Evolutionary conservation across 192 early-diverging fungal species (phyloP).

Genomic region (Coemansia sp.): DNA sequence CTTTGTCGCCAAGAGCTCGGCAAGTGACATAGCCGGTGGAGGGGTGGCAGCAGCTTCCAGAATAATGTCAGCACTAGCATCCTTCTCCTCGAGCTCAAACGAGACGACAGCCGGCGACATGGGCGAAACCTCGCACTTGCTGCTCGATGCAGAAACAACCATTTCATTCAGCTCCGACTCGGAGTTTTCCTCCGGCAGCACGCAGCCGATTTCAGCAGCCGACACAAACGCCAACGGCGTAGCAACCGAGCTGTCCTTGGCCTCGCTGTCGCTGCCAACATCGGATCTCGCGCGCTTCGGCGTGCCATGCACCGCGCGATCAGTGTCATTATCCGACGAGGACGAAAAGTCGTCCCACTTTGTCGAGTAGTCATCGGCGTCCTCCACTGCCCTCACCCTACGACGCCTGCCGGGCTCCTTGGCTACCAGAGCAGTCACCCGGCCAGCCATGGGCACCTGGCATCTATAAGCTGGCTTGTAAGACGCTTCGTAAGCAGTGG

Average conservation of each 20-base stretch:
- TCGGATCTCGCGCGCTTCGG: constrained; percentile 46
- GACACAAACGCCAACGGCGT: constrained; percentile 28
- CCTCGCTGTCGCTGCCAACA: constrained; percentile 32
- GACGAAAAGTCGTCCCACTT: constrained; percentile 13
- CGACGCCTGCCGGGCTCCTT: background rate
- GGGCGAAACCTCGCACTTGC: background rate
- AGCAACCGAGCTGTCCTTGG: constrained; percentile 14
- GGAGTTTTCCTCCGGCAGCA: background rate
- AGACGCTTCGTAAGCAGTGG: background rate
- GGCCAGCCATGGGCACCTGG: background rate
- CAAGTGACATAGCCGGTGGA: background rate
- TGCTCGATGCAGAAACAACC: background rate
- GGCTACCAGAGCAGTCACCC: background rate
- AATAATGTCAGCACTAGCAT: background rate
- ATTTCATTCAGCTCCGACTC: background rate
- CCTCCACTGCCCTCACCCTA: background rate
- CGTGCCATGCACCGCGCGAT: constrained; percentile 9
- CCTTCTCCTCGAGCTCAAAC: background rate
- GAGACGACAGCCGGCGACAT: background rate
- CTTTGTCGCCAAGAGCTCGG: constrained; percentile 12
- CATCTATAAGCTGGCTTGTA: background rate
- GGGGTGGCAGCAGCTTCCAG: background rate
- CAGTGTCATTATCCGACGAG: constrained; percentile 11
- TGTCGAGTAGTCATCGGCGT: background rate
- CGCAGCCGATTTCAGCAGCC: background rate